These are phyloP conservation scores for Metarhizium rileyi DNA, from an alignment of 2,329 filamentous ascomycete species.

Conservation along the genomic window DNA sequence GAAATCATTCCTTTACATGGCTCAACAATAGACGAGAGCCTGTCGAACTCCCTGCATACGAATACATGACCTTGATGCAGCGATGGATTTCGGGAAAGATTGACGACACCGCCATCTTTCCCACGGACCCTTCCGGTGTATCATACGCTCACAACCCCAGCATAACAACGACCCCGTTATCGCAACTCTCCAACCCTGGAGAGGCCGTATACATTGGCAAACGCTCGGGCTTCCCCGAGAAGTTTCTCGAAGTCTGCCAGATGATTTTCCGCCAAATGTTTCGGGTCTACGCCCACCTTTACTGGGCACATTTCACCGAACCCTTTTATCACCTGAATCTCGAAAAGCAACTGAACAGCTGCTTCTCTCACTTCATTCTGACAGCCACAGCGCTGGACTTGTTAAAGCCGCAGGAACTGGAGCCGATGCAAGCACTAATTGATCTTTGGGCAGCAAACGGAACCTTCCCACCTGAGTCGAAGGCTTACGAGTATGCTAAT, in stretches of 20 bases:
- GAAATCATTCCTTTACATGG: slow-evolving; percentile 95
- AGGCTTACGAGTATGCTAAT: slow-evolving; percentile 57
- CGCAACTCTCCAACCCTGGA: slow-evolving; percentile 49
- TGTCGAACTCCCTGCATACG: slow-evolving; percentile 82
- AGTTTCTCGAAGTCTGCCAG: slow-evolving; percentile 84
- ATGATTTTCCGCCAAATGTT: slow-evolving; percentile 98
- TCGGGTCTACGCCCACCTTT: slow-evolving; percentile 93
- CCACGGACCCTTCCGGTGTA: slow-evolving; percentile 66
- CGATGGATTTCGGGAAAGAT: slow-evolving; percentile 97
- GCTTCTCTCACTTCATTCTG: slow-evolving; percentile 76
- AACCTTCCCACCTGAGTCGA: slow-evolving; percentile 69
- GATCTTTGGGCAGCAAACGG: slow-evolving; percentile 87
- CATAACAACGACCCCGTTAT: slow-evolving; percentile 48
- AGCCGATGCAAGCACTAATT: slow-evolving; percentile 91
- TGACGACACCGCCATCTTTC: slow-evolving; percentile 81
- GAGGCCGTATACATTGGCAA: slow-evolving; percentile 79
- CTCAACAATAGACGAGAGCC: slow-evolving; percentile 79
- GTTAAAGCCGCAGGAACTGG: slow-evolving; percentile 79
- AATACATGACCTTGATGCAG: slow-evolving; percentile 93
- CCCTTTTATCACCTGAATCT: slow-evolving; percentile 76
- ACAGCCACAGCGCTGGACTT: slow-evolving; percentile 75
- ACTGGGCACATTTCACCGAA: slow-evolving; percentile 88
- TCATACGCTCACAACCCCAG: slow-evolving; percentile 56
- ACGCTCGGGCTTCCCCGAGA: slow-evolving; percentile 81
- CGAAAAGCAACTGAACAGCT: slow-evolving; percentile 75